phyloP scores from a whole-genome alignment of 2,329 filamentous ascomycete genomes.

The Nemania sp. region DNA sequence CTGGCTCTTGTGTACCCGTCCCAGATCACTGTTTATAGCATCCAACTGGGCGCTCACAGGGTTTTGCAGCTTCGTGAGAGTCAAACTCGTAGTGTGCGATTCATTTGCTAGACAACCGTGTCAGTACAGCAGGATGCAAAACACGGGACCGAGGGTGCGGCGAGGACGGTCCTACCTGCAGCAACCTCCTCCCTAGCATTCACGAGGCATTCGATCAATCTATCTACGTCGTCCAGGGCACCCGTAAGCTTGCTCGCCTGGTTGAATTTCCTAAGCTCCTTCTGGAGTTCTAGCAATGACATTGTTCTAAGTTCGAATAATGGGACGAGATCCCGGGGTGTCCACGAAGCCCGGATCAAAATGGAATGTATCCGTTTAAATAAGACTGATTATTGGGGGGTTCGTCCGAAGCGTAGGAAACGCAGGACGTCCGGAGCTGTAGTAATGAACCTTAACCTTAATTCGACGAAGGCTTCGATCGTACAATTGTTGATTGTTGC shows the following conservation, averaged over 20 bases:
- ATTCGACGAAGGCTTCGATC: background rate
- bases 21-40: conserved; percentile 81
- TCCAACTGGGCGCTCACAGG: conserved; percentile 86
- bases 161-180: conserved; percentile 63
- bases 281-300: conserved; percentile 70
- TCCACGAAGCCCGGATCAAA: background rate
- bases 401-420: background rate
- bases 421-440: background rate
- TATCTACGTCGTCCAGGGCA: conserved; percentile 83
- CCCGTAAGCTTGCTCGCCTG: conserved; percentile 76
- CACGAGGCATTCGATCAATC: conserved; percentile 81
- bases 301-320: conserved; percentile 44
- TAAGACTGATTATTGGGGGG: no score
- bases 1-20: conserved; percentile 83
- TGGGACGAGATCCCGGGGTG: background rate
- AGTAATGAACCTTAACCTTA: background rate
- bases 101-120: conserved; percentile 60
- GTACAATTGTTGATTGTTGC: conserved; percentile 18
- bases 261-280: conserved; percentile 79
- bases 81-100: conserved; percentile 76
- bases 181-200: conserved; percentile 80
- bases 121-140: conserved; percentile 30
- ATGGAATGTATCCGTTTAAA: no score
- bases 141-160: background rate
- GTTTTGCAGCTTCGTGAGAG: conserved; percentile 86